These are phyloP conservation scores for Penicillium olsonii DNA, from an alignment of 2,329 filamentous ascomycete genomes.

Conservation along the genomic window DNA sequence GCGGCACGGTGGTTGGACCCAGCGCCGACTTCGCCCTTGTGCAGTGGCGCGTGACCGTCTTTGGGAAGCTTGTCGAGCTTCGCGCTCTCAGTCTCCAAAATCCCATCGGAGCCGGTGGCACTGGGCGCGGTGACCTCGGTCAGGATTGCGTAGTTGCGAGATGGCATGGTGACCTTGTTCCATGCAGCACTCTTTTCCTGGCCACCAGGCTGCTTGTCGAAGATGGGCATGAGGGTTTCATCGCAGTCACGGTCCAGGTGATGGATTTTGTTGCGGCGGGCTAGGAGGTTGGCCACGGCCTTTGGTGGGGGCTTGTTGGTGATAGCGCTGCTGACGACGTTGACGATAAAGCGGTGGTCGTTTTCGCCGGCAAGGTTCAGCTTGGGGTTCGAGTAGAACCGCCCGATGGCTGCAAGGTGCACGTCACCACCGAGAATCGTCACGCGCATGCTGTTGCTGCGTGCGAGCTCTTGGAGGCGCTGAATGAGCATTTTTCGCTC, in stretches of 20 bases:
- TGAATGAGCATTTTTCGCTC: conserved; percentile 76
- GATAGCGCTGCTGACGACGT: conserved; percentile 65
- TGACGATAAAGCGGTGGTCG: conserved; percentile 65
- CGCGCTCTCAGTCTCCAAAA: conserved; percentile 20
- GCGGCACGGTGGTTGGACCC: conserved; percentile 79
- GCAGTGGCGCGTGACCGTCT: conserved; percentile 70
- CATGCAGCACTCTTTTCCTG: conserved; percentile 65
- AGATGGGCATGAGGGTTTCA: conserved; percentile 64
- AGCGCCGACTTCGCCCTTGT: conserved; percentile 73
- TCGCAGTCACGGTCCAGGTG: conserved; percentile 64
- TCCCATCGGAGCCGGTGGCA: conserved; percentile 20
- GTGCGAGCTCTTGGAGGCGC: conserved; percentile 61
- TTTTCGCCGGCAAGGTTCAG: conserved; percentile 57
- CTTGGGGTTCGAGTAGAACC: conserved; percentile 64
- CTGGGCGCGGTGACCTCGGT: conserved; percentile 48
- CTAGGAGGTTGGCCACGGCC: conserved; percentile 65
- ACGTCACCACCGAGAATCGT: conserved; percentile 67
- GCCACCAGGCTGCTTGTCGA: conserved; percentile 61
- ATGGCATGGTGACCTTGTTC: conserved; percentile 84
- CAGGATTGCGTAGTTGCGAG: conserved; percentile 65
- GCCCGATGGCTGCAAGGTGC: conserved; percentile 54
- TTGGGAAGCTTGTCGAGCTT: conserved; percentile 44
- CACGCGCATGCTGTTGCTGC: conserved; percentile 58
- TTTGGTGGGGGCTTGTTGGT: conserved; percentile 68
- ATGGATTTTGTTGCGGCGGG: conserved; percentile 65